These are phyloP conservation scores for Xylaria sp. DNA, from an alignment of 2,329 filamentous ascomycete species.

Conservation along the genomic window DNA sequence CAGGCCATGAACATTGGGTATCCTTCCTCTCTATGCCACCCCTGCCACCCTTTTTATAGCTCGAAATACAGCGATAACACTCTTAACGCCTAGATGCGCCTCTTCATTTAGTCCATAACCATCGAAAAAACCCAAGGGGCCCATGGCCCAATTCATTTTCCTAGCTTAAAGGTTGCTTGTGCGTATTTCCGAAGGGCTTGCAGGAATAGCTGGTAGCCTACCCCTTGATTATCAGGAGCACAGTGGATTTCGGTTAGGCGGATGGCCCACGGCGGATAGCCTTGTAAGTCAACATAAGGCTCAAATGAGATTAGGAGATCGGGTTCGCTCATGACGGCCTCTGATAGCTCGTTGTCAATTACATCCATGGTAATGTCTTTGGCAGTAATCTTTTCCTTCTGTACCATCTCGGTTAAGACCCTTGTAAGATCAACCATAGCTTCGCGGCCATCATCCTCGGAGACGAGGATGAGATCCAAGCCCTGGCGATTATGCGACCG, in stretches of 20 bases:
- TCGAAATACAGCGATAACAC: slow-evolving; percentile 4
- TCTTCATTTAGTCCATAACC: not conserved
- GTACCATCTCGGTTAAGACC: slow-evolving; percentile 94
- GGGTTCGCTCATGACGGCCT: slow-evolving; percentile 85
- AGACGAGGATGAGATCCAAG: slow-evolving; percentile 79
- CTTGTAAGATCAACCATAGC: slow-evolving; percentile 96
- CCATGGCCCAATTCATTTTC: slow-evolving; percentile 58
- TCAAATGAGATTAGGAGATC: slow-evolving; percentile 90
- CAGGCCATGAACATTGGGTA: slow-evolving; percentile 35
- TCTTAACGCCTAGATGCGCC: slow-evolving; percentile 17
- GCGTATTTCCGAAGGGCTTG: slow-evolving; percentile 85
- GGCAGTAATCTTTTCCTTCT: slow-evolving; percentile 82
- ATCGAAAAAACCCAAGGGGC: slow-evolving; percentile 5
- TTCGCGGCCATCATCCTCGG: slow-evolving; percentile 87
- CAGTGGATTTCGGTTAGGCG: slow-evolving; percentile 93
- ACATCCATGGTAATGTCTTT: slow-evolving; percentile 86
- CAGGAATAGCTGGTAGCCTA: slow-evolving; percentile 95
- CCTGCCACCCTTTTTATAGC: not conserved
- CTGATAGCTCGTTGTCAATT: slow-evolving; percentile 86
- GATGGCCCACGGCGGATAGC: slow-evolving; percentile 97
- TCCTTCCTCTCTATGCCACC: slow-evolving; percentile 28
- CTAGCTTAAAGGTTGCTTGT: slow-evolving; percentile 87
- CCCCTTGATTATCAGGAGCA: slow-evolving; percentile 78
- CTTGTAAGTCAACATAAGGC: slow-evolving; percentile 82
- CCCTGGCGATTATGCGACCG: slow-evolving; percentile 48